A percentile compares a stretch with the other conserved stretches of the same genome.
These are phyloP conservation scores for Adiantum capillusveneris DNA, from an alignment of 75 land plant species.

Conservation along the genomic window DNA sequence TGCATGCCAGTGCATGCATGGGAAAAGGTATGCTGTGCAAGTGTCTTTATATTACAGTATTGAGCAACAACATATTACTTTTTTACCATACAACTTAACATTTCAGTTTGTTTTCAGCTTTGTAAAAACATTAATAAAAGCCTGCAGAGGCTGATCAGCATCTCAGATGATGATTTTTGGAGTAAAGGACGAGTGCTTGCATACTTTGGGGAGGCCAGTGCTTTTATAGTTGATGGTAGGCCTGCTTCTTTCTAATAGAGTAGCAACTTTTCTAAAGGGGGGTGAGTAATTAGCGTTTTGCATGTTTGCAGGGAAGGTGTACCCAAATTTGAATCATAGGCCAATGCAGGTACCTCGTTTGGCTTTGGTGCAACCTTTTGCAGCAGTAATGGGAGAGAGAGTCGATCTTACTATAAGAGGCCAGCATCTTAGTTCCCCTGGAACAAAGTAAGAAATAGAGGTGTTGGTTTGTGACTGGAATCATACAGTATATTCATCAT, in stretches of 20 bases:
- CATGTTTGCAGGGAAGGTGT: slow-evolving; percentile 44
- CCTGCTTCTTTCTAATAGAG: background rate
- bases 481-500: too few relatives aligned
- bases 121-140: slow-evolving; percentile 35
- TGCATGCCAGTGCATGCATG: slow-evolving; percentile 48
- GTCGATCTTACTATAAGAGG: slow-evolving; percentile 49
- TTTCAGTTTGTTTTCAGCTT: slow-evolving; percentile 38
- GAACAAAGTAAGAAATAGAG: slow-evolving; percentile 30
- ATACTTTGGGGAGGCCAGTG: slow-evolving; percentile 40
- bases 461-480: too few relatives aligned
- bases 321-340: slow-evolving; percentile 24
- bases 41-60: background rate
- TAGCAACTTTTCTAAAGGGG: too few relatives aligned
- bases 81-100: slow-evolving; percentile 2
- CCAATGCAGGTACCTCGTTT: slow-evolving; percentile 18
- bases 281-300: too few relatives aligned
- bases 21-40: slow-evolving; percentile 47
- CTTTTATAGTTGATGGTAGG: slow-evolving; percentile 63
- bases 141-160: slow-evolving; percentile 40
- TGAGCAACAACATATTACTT: background rate
- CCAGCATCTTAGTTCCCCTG: slow-evolving; percentile 27
- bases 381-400: slow-evolving; percentile 33
- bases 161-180: slow-evolving; percentile 56
- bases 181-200: slow-evolving; percentile 65
- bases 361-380: slow-evolving; percentile 48